Conservation (phyloP, 805 yeast genomes). For the Tetrapisispora pingtungensis region DNA sequence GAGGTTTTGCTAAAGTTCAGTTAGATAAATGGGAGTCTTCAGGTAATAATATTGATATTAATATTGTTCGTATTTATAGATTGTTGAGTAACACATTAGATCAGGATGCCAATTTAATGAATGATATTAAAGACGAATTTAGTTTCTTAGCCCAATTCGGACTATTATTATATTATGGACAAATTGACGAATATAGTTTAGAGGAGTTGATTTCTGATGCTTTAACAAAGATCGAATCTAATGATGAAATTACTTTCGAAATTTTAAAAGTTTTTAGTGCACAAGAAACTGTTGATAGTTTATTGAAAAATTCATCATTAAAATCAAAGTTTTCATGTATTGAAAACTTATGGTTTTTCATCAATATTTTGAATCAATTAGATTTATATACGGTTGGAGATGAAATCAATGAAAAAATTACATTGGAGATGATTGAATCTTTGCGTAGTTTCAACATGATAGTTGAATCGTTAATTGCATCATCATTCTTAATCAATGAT, state of each 20-base stretch:
- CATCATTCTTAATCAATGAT: constrained; percentile 47
- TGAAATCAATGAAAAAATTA: constrained; percentile 30
- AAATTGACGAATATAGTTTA: constrained; percentile 30
- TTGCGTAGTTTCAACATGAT: constrained; percentile 39
- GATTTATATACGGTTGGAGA: constrained; percentile 18
- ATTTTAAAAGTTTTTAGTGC: constrained; percentile 15
- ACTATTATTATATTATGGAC: constrained; percentile 54
- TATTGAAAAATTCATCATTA: constrained; percentile 9
- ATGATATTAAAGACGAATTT: constrained; percentile 34
- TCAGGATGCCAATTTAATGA: constrained; percentile 19
- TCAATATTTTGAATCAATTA: constrained; percentile 35
- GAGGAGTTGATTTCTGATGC: constrained; percentile 25
- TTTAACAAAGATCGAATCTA: constrained; percentile 9
- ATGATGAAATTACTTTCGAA: constrained; percentile 6
- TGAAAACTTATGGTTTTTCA: constrained; percentile 44
- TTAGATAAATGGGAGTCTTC: constrained; percentile 53
- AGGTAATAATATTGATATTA: constrained; percentile 36
- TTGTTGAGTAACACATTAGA: constrained; percentile 47
- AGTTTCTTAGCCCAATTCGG: constrained; percentile 61
- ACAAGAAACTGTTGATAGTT: constrained; percentile 7
- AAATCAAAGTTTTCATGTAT: constrained; percentile 22
- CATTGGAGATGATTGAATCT: constrained; percentile 40
- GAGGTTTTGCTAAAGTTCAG: constrained; percentile 48
- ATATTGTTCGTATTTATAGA: constrained; percentile 50
- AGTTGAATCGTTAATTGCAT: constrained; percentile 54